Evolutionary conservation across 495 filamentous ascomycete species (phyloP).

Genomic region (Tuber microsphaerosporum): DNA sequence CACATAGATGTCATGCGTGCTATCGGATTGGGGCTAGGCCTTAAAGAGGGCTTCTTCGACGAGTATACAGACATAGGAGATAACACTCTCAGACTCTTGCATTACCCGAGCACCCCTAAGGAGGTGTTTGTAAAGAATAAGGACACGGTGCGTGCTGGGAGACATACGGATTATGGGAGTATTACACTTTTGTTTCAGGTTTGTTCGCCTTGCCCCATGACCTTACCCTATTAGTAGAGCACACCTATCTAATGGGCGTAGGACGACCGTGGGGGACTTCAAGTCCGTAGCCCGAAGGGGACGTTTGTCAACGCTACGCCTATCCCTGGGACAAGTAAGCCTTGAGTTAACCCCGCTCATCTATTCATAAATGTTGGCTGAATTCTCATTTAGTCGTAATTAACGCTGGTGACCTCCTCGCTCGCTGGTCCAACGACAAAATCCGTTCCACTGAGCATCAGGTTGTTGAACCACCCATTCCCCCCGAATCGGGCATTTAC

Average conservation of each 20-base stretch:
- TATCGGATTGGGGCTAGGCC: conserved; percentile 74
- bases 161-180: conserved; percentile 82
- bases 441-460: conserved; percentile 85
- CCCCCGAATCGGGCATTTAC: conserved; percentile 45
- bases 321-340: conserved; percentile 57
- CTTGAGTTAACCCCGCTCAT: background rate
- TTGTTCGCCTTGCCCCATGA: background rate
- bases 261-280: conserved; percentile 70
- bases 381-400: conserved; percentile 55
- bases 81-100: conserved; percentile 80
- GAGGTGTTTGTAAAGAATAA: conserved; percentile 63
- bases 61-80: conserved; percentile 63
- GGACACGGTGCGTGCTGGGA: conserved; percentile 71
- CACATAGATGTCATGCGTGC: conserved; percentile 79
- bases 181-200: conserved; percentile 81
- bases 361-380: background rate
- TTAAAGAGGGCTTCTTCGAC: conserved; percentile 72
- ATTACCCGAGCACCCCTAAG: conserved; percentile 68
- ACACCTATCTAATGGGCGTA: background rate
- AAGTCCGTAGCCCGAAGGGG: conserved; percentile 70
- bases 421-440: conserved; percentile 82
- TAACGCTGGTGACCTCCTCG: conserved; percentile 83
- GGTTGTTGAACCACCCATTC: conserved; percentile 70
- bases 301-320: conserved; percentile 78
- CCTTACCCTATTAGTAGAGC: background rate